Percentiles rank a stretch among this genome's conserved stretches.
These are phyloP conservation scores for Cytospora leucostoma DNA, from an alignment of 2,329 filamentous ascomycete species.

Conservation along the genomic window DNA sequence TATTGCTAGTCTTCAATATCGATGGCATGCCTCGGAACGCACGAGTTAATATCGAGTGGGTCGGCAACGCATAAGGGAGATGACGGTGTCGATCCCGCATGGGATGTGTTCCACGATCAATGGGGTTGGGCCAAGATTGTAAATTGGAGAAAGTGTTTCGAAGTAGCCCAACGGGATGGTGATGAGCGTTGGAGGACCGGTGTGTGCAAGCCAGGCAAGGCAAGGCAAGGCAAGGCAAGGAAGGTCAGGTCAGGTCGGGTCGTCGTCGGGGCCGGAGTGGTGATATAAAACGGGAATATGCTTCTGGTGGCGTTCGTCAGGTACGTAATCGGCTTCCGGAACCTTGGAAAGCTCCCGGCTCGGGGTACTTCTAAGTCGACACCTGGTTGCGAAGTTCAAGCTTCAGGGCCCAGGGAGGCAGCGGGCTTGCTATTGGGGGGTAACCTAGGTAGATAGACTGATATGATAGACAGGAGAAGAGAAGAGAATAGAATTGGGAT, in stretches of 20 bases:
- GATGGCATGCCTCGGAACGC: slow-evolving; percentile 19
- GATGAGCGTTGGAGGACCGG: slow-evolving; percentile 19
- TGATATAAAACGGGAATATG: neutral
- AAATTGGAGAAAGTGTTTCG: neutral
- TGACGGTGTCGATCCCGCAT: slow-evolving; percentile 21
- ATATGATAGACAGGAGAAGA: neutral
- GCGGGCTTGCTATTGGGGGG: neutral
- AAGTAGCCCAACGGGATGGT: slow-evolving; percentile 18
- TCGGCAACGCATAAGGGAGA: slow-evolving; percentile 15
- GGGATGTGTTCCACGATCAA: slow-evolving; percentile 11
- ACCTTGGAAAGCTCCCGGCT: neutral
- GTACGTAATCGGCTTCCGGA: neutral
- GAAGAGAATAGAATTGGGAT: neutral
- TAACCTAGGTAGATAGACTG: neutral
- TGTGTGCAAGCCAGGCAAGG: neutral
- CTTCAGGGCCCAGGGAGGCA: neutral
- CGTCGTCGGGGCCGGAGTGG: neutral
- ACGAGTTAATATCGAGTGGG: slow-evolving; percentile 15
- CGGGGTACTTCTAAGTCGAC: neutral
- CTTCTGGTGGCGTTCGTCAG: neutral
- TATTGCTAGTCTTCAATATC: slow-evolving; percentile 6
- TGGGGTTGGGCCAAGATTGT: slow-evolving; percentile 17
- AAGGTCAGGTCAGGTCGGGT: neutral
- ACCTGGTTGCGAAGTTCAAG: neutral
- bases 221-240: too few species aligned